Evolutionary conservation across 352 stramenopile genomes (phyloP).

Genomic region (Pythium aphanidermatum): DNA sequence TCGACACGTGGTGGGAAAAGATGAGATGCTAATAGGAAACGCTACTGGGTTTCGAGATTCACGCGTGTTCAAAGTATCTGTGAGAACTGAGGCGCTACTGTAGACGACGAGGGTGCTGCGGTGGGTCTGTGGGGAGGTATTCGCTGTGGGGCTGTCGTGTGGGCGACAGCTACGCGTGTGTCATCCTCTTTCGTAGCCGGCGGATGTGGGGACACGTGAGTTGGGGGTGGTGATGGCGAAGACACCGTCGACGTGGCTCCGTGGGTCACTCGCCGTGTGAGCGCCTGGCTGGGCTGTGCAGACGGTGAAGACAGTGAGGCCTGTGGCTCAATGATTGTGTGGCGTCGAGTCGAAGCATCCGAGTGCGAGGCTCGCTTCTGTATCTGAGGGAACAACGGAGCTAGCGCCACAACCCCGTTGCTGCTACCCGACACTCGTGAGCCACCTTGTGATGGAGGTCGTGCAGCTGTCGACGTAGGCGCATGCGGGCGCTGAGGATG

Average conservation of each 20-base stretch:
- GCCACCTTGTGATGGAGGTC: constrained; percentile 12
- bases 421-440: no score
- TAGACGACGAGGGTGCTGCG: background rate
- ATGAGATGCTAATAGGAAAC: no score
- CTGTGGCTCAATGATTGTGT: constrained; percentile 9
- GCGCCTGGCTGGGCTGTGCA: background rate
- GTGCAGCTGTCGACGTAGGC: no score
- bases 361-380: constrained; percentile 1
- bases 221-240: no score
- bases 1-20: background rate
- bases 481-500: no score
- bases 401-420: constrained; percentile 32
- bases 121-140: background rate
- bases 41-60: no score
- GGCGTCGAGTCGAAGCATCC: constrained; percentile 4
- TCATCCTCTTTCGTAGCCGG: no score
- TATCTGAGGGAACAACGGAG: constrained; percentile 6
- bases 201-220: no score
- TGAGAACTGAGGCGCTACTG: constrained; percentile 3
- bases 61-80: constrained; percentile 7
- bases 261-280: background rate
- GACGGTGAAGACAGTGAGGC: background rate
- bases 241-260: constrained; percentile 1
- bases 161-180: background rate
- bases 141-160: background rate